Evolutionary conservation across 768 basidiomycete species (phyloP), one percentile per base, ranked within the genome.

Genomic region (Lentinula aciculospora): DNA sequence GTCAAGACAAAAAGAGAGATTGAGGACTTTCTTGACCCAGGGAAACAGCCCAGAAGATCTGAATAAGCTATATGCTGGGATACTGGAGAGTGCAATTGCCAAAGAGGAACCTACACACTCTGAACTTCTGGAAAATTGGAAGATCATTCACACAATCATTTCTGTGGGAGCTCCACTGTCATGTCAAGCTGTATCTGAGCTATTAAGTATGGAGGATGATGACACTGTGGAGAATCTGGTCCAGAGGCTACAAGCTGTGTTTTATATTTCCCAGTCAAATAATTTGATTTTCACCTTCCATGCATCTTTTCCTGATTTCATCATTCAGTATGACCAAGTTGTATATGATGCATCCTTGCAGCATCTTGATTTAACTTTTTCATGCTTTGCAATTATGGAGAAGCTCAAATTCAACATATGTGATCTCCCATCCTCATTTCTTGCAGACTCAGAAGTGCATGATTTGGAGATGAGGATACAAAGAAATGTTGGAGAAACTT

Each of bases 391-490:
- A 45, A 23, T 37, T 5, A 19, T 58, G 49, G 10, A 51, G 6
- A 32, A 31, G 9, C 42, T 60, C 4, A 31, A n/a, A 21, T 60
- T 60, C 53, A 60, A 60, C 29, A 60, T 60, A 15, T 60, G 58
- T 23, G 21, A 56, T 31, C 46, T 60, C 17, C 34, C 31, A 5
- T 60, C 53, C 4, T 60, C 58, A 0, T 56, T 44, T 42, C 9
- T 46, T 15, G 8, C 32, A 7, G 54, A 60, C 27, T 15, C 3
- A 10, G 53, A 60, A n/a, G 54, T 60, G 0, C 12, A 3, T 7
- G 32, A 45, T 6, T 25, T 45, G 13, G 7, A 19, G 17, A 31
- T 19, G 27, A 34, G n/a, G 15, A 10, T 51, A 6, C 21, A 31
- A 8, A 19, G 48, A 34, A 46, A 47, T 10, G 48, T 60, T 36